These are phyloP conservation scores for Castanea crenata DNA, from an alignment of 306 rosid species.

Conservation along the genomic window DNA sequence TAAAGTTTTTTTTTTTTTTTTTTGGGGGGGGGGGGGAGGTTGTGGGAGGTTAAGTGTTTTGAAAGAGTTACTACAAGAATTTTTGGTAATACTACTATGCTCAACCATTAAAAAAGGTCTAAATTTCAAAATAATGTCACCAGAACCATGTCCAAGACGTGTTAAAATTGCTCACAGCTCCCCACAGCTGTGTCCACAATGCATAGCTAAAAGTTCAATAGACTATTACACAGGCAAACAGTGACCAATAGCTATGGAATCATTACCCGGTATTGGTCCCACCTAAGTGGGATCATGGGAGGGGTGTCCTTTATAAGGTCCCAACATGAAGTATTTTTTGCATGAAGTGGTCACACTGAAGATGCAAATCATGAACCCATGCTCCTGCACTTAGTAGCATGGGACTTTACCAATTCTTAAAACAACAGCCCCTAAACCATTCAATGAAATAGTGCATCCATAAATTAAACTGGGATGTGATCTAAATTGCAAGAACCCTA, in stretches of 20 bases:
- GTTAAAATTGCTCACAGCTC: not conserved
- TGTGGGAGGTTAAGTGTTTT: not conserved
- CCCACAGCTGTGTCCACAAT: not conserved
- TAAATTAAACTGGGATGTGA: not conserved
- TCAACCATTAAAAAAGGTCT: not conserved
- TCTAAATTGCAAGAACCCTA: constrained; percentile 18
- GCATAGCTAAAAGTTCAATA: not conserved
- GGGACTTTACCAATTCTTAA: not conserved
- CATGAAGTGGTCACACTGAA: not conserved
- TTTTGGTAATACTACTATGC: not conserved
- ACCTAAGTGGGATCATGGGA: not conserved
- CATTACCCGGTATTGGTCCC: not conserved
- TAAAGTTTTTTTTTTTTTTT: not conserved
- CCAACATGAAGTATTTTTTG: not conserved
- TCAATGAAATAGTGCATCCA: not conserved
- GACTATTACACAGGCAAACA: not conserved
- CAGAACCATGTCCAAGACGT: not conserved
- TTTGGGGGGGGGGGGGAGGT: no score
- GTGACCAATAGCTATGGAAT: not conserved
- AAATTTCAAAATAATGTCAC: not conserved
- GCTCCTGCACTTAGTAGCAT: not conserved
- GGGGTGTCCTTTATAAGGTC: not conserved
- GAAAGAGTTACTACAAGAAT: not conserved
- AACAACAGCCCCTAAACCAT: not conserved
- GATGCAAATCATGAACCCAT: not conserved